Evolutionary conservation across 352 stramenopile species (phyloP).

Genomic region (Phytopythium sindhum): DNA sequence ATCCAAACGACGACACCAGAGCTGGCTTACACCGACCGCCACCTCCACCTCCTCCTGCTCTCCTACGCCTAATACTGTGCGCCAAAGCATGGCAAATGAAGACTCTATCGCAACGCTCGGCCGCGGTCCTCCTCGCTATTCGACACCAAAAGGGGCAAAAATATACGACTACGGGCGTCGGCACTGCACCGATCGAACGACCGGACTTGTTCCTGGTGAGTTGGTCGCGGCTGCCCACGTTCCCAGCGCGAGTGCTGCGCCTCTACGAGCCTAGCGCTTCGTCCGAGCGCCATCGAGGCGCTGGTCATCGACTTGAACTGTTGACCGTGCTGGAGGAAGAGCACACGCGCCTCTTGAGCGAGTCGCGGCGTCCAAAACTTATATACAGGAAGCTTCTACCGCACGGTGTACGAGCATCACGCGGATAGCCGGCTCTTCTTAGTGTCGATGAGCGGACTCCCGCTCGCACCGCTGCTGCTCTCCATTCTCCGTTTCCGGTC

Average conservation of each 20-base stretch:
- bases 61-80: neutral
- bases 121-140: constrained; percentile 1
- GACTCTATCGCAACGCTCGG: constrained; percentile 1
- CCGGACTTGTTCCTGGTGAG: neutral
- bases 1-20: neutral
- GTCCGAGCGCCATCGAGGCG: neutral
- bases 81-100: neutral
- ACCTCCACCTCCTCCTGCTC: neutral
- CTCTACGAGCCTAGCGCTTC: neutral
- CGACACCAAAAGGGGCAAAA: neutral
- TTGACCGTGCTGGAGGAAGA: neutral
- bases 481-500: constrained; percentile 65
- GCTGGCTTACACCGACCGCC: neutral
- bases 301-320: neutral
- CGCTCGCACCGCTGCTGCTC: constrained; percentile 14
- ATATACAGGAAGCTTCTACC: neutral
- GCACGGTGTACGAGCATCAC: constrained; percentile 19
- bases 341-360: neutral
- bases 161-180: neutral
- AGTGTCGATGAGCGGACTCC: constrained; percentile 26
- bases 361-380: neutral
- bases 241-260: neutral
- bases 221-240: neutral
- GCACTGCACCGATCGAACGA: neutral
- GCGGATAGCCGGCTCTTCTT: constrained; percentile 62